phyloP scores from a whole-genome alignment of 2,329 filamentous ascomycete genomes.

The Stachybotrys chlorohalonatus region DNA sequence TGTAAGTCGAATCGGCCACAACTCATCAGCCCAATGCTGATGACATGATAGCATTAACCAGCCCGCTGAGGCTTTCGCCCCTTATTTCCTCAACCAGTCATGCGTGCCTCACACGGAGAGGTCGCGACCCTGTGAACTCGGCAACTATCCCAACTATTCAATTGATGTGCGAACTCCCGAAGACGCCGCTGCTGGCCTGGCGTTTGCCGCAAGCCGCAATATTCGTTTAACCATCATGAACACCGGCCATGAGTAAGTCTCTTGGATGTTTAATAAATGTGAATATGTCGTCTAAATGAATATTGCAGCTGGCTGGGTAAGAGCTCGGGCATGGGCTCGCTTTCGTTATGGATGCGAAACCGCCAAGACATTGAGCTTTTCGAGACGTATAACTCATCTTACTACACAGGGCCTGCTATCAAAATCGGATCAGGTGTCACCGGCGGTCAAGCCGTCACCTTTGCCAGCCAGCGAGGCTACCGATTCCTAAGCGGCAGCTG shows the following conservation, averaged over 20 bases:
- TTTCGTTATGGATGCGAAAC: slow-evolving; percentile 30
- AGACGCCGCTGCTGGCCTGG: slow-evolving; percentile 6
- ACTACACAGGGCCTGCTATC: not conserved
- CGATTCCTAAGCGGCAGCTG: slow-evolving; percentile 42
- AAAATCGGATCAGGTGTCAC: not conserved
- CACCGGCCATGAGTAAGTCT: slow-evolving; percentile 33
- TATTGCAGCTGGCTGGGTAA: slow-evolving; percentile 18
- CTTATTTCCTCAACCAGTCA: not conserved
- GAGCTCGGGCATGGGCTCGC: slow-evolving; percentile 22
- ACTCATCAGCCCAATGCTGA: not conserved
- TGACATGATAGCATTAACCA: not conserved
- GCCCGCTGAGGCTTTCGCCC: not conserved
- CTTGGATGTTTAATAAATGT: not conserved
- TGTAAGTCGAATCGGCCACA: not conserved
- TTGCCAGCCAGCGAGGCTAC: slow-evolving; percentile 19
- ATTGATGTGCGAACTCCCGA: not conserved
- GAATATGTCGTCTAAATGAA: not conserved
- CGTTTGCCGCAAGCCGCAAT: slow-evolving; percentile 29
- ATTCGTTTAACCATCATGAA: slow-evolving; percentile 38
- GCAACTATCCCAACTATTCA: not conserved
- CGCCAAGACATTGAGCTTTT: slow-evolving; percentile 19
- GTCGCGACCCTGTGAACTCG: not conserved
- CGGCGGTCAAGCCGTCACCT: not conserved
- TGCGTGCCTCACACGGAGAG: not conserved
- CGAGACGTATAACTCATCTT: slow-evolving; percentile 6